Conservation (phyloP, 805 yeast species). For the Maudiozyma turicensis region DNA sequence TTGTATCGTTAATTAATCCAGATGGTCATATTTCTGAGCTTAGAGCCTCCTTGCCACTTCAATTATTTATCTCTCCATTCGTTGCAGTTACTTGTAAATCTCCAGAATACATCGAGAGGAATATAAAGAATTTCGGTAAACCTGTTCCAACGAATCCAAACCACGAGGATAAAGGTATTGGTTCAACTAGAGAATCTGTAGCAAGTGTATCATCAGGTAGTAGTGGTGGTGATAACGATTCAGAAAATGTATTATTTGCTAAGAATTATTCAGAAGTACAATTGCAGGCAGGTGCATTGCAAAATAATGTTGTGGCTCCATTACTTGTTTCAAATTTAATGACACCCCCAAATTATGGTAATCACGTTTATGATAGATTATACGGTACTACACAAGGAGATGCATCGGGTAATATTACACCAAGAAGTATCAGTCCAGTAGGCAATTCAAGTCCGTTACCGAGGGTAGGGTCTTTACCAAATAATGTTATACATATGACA, state of each 20-base stretch:
- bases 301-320: slow-evolving; percentile 4
- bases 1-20: slow-evolving; percentile 67
- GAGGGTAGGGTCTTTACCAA: not conserved
- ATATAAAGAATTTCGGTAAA: not conserved
- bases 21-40: slow-evolving; percentile 92
- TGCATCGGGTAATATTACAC: slow-evolving; percentile 18
- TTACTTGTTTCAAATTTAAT: slow-evolving; percentile 33
- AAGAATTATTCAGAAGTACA: slow-evolving; percentile 26
- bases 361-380: slow-evolving; percentile 69
- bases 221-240: slow-evolving; percentile 20
- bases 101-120: slow-evolving; percentile 4
- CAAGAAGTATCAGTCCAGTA: slow-evolving; percentile 1
- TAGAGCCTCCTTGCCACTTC: slow-evolving; percentile 81
- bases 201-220: slow-evolving; percentile 1
- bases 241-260: slow-evolving; percentile 34
- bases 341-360: slow-evolving; percentile 83
- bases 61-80: slow-evolving; percentile 70
- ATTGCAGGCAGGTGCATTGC: slow-evolving; percentile 4
- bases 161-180: slow-evolving; percentile 1
- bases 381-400: slow-evolving; percentile 42
- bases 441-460: not conserved
- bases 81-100: slow-evolving; percentile 45
- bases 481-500: not conserved
- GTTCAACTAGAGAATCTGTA: slow-evolving; percentile 1
- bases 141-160: not conserved